Conservation (phyloP, 805 yeast genomes). For the Trichomonascus vanleenenianus region DNA sequence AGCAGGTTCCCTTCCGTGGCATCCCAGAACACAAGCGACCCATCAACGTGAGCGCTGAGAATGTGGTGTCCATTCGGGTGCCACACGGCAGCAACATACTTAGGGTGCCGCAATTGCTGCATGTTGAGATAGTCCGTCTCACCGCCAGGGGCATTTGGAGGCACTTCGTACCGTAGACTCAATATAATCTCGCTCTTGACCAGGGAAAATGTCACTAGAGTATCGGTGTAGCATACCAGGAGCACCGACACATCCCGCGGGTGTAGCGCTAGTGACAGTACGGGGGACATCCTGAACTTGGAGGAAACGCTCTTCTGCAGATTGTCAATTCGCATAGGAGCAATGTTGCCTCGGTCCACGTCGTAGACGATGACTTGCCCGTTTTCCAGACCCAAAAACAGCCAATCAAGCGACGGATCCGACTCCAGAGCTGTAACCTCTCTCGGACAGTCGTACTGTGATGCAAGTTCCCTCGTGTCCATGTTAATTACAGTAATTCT, state of each 20-base stretch:
- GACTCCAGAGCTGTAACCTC: constrained; percentile 60
- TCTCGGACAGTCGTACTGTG: constrained; percentile 55
- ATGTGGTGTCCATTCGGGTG: constrained; percentile 92
- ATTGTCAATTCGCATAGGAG: constrained; percentile 62
- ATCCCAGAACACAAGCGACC: constrained; percentile 90
- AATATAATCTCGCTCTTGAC: constrained; percentile 49
- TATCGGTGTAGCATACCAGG: constrained; percentile 61
- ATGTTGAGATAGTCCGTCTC: constrained; percentile 29
- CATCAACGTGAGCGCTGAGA: constrained; percentile 72
- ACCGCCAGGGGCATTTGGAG: constrained; percentile 68
- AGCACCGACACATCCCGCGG: constrained; percentile 84
- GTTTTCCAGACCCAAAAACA: constrained; percentile 68
- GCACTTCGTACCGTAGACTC: constrained; percentile 53
- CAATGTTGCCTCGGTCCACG: constrained; percentile 63
- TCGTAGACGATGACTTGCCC: constrained; percentile 71
- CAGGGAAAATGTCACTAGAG: constrained; percentile 64
- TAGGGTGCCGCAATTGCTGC: constrained; percentile 32
- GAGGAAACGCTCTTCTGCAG: constrained; percentile 60
- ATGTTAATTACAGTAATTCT: constrained; percentile 64
- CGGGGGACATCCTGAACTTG: constrained; percentile 53
- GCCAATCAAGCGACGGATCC: constrained; percentile 87
- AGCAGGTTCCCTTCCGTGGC: constrained; percentile 65
- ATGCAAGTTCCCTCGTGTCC: constrained; percentile 51
- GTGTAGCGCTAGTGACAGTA: constrained; percentile 62
- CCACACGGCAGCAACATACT: constrained; percentile 51